Evolutionary conservation across 306 rosid species (phyloP).

Genomic region (Aeschynomene evenia): DNA sequence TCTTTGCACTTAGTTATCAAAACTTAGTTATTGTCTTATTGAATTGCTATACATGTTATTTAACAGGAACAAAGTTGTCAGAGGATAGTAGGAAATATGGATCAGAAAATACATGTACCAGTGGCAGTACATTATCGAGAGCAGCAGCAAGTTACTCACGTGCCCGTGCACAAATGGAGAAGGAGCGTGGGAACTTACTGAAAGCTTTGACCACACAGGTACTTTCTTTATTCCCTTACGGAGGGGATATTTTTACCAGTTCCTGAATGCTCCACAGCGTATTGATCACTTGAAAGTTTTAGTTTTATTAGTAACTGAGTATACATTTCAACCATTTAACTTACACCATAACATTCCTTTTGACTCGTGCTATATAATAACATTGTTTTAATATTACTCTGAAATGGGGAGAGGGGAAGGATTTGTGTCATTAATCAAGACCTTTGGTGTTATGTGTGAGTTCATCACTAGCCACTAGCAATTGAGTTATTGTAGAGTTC

Average conservation of each 20-base stretch:
- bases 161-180: slow-evolving; percentile 95
- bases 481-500: slow-evolving; percentile 10
- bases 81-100: slow-evolving; percentile 98
- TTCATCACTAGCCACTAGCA: neutral
- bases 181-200: slow-evolving; percentile 81
- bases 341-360: neutral
- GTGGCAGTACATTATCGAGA: slow-evolving; percentile 79
- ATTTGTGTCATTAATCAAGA: neutral
- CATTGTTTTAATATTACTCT: neutral
- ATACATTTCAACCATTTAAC: neutral
- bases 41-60: slow-evolving; percentile 35
- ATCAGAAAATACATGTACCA: slow-evolving; percentile 90
- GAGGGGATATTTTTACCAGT: neutral
- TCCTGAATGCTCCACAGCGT: neutral
- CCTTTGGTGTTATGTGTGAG: slow-evolving; percentile 10
- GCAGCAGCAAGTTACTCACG: slow-evolving; percentile 78
- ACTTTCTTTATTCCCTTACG: neutral
- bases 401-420: neutral
- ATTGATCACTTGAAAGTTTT: slow-evolving; percentile 17
- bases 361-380: neutral
- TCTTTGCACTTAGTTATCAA: slow-evolving; percentile 10
- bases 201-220: slow-evolving; percentile 99
- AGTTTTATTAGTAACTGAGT: neutral
- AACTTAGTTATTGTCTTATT: neutral
- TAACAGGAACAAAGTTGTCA: slow-evolving; percentile 86